Base-by-base conservation (phyloP, 2,329 filamentous ascomycete genomes). In the Botrytis deweyae region DNA sequence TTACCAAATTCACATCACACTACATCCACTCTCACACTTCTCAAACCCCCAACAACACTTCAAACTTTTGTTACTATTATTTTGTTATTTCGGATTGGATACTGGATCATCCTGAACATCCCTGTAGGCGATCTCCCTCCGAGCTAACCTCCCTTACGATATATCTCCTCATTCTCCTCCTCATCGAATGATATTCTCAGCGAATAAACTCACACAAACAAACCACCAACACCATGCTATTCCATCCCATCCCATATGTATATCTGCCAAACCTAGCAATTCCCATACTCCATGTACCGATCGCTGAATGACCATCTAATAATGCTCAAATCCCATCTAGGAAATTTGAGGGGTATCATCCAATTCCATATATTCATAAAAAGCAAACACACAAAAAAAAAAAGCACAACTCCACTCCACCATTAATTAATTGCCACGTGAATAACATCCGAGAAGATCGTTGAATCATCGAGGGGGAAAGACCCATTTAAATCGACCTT, bases 251-350 rank as follows among this genome's bases (percentile, higher is more conserved):
- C 33, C 64, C 44, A 38, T 66, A 25, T 66, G 22, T 66, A 36
- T 49, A 14, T 44, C 12, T 33, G 33, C 29, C 42, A 33, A 6
- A 3, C 29, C 63, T 9, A 67, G 25, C 25, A 46, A 36, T 38
- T 40, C 59, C 64, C 33, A 38, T 52, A 33, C 44, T 52, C 64
- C 44, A 29, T 29, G 25, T 52, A n/a, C 49, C 49, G 10, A 52
- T 52, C 25, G 49, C 22, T 52, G 64, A 52, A 67, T 52, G 64
- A 52, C 64, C 44, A 67, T 67, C 44, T 67, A 52, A 67, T 67
- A 67, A 67, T 67, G 64, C 64, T 44, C 64, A 67, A 52, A n/a
- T 52, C 12, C 8, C 29, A 46, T 18, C 36, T 14, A 18, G 29
- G 33, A 67, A 67, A 49, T 52, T 18, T 4, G 52, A 46, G 44